Evolutionary conservation across 768 basidiomycete species (phyloP).

Genomic region (Lactarius deliciosus): DNA sequence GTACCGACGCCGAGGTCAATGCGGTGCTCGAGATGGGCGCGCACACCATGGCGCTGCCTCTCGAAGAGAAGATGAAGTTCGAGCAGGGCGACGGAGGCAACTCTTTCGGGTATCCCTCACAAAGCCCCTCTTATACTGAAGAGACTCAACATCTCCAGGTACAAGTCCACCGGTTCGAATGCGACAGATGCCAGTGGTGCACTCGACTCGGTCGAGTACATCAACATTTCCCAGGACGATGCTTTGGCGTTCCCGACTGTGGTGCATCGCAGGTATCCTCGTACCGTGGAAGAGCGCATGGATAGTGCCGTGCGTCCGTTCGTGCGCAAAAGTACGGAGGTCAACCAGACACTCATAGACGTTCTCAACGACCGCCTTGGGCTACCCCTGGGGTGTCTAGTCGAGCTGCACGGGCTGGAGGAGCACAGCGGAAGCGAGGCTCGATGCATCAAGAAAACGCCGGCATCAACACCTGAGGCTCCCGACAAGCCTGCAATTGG

Average conservation of each 20-base stretch:
- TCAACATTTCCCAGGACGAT: constrained; percentile 33
- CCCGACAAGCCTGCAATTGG: constrained; percentile 37
- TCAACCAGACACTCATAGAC: constrained; percentile 36
- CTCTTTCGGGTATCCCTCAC: neutral
- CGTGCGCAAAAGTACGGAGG: constrained; percentile 34
- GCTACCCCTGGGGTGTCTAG: constrained; percentile 36
- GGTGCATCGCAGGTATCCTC: constrained; percentile 38
- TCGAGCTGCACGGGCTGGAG: constrained; percentile 33
- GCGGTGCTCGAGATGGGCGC: constrained; percentile 43
- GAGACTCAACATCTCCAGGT: neutral
- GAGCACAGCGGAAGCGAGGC: constrained; percentile 38
- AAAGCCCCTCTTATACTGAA: too few species aligned
- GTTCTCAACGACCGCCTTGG: constrained; percentile 38
- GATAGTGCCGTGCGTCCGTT: constrained; percentile 34
- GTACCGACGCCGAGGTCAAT: constrained; percentile 37
- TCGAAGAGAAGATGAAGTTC: constrained; percentile 43
- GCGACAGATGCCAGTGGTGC: constrained; percentile 32
- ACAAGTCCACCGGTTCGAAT: constrained; percentile 30
- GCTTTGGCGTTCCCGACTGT: constrained; percentile 37
- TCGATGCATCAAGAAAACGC: constrained; percentile 35
- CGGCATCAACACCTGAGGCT: constrained; percentile 31
- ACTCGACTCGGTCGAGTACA: constrained; percentile 31
- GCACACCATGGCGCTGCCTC: constrained; percentile 39
- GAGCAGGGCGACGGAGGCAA: constrained; percentile 42
- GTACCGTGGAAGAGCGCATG: constrained; percentile 36